Evolutionary conservation across 495 filamentous ascomycete species (phyloP), one percentile per base, ranked within the genome.

Genomic region (Neurospora sublineolata): DNA sequence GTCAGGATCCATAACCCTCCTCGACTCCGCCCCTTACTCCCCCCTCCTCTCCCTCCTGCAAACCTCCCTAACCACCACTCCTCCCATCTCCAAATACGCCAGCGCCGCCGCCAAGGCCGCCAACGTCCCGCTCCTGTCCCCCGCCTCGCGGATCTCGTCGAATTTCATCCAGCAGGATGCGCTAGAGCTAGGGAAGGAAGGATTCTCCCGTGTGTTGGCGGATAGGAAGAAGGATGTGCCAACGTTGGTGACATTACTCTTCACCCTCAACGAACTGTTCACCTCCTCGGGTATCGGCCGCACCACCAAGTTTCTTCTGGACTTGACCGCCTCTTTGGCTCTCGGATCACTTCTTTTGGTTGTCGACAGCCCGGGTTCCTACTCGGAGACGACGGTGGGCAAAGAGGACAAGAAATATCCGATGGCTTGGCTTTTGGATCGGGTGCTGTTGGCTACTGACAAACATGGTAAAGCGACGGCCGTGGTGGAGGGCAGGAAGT

Each of bases 201-300:
- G 79, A 0, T 78, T 92, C 4, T 60, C 75, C 12, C 68, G 75
- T 11, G 46, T 88, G 1, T 27, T 27, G 27, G 27, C 27, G 2
- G 76, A 75, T 0, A 7, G 18, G 2, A 16, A 30, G 0, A 52
- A 60, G 12, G 52, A 60, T 0, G 52, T 60, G 0, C 80, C 83
- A 1, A 73, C 80, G 3, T 84, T 98, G 0, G 83, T 95, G 5
- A 97, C 95, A 0, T 80, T 97, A 1, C 89, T 97, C 80, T 98
- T 97, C 85, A 97, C 94, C 0, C 87, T 97, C n/a, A 98, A 97
- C 79, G 95, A 99, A 81, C 90, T 99, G 4, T 97, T 97, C 83
- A 84, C 86, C 0, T 84, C 87, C 0, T 85, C 89, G 11, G 94
- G 92, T 3, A 84, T 93, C 70, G 82, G 87, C 5, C 86, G 87